Base-by-base conservation (phyloP, 2,329 filamentous ascomycete species). In the Aureobasidium sp. region DNA sequence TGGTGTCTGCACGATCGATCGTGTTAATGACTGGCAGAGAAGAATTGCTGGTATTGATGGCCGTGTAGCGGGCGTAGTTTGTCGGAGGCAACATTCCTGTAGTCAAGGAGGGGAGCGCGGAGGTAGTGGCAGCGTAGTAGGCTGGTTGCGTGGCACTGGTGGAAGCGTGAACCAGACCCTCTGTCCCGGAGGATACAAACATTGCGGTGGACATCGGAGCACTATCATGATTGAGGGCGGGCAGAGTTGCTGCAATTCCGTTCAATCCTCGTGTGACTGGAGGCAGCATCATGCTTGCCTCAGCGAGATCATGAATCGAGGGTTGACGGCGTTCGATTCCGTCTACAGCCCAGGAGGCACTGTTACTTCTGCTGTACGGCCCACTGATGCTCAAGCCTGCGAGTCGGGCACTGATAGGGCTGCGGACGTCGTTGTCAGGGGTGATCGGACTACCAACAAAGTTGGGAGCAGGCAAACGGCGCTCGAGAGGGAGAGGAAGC, bases 401-500 rank as follows among this genome's bases (percentile, higher is more conserved):
- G 22, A 58, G 44, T 5, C 52, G 31, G 3, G 42, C 42, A 22
- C 40, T 56, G 49, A 61, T 53, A 15, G 49, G 44, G 35, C 49
- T 29, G 17, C 47, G 42, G 17, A 62, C 29, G 31, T 57, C 47
- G 29, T 57, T 54, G 44, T 62, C 60, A n/a, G 60, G n/a, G 12
- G 53, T 29, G 24, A 58, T 44, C 6, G 62, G 40, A 6, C 50
- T 42, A 31, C 52, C 52, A 14, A 61, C 60, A 27, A 54, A 44
- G 27, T 62, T 64, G 6, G 71, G 70, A 3, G 66, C 67, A 4
- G 71, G 70, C 37, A 72, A 57, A n/a, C 69, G 67, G 17, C 71
- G 67, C 62, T 72, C 70, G 24, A 70, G 66, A 44, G 70, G 69
- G 9, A 65, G 63, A 24, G 72, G 71, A 14, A 73, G 64, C 14